Evolutionary conservation across 306 rosid genomes (phyloP).

Genomic region (Elaeagnus macrophylla): DNA sequence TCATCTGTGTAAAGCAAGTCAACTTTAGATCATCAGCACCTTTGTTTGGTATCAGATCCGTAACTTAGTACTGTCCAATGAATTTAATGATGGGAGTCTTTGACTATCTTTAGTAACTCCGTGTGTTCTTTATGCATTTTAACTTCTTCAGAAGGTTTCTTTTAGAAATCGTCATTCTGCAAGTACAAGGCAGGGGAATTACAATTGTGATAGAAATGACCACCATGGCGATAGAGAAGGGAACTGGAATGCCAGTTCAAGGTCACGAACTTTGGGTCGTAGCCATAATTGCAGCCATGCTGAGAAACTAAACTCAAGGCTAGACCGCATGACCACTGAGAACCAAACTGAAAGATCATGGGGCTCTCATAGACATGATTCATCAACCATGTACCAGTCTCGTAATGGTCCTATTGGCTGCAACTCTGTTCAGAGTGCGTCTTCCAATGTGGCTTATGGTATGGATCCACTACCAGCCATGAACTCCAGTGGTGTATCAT

Average conservation of each 20-base stretch:
- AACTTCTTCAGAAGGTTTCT: slow-evolving; percentile 59
- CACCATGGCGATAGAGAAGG: slow-evolving; percentile 84
- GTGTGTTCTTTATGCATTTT: slow-evolving; percentile 9
- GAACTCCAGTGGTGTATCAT: slow-evolving; percentile 58
- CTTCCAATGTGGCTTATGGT: slow-evolving; percentile 60
- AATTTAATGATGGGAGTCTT: background rate
- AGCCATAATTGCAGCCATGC: slow-evolving; percentile 57
- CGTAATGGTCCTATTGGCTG: slow-evolving; percentile 75
- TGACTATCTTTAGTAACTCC: background rate
- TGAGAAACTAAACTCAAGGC: slow-evolving; percentile 54
- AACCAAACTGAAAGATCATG: slow-evolving; percentile 68
- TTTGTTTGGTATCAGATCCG: background rate
- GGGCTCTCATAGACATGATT: slow-evolving; percentile 72
- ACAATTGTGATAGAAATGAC: slow-evolving; percentile 64
- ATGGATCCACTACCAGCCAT: slow-evolving; percentile 63
- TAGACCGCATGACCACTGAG: slow-evolving; percentile 62
- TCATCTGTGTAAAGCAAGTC: too few species aligned
- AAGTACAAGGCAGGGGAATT: slow-evolving; percentile 64
- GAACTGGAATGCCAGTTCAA: slow-evolving; percentile 67
- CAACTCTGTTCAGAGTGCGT: slow-evolving; percentile 42
- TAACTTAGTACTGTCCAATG: background rate
- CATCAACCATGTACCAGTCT: slow-evolving; percentile 41
- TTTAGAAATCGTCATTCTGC: slow-evolving; percentile 65
- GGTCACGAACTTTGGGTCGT: slow-evolving; percentile 61
- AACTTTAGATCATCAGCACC: too few species aligned